phyloP scores from a whole-genome alignment of 495 filamentous ascomycete species.

The Penicillium simplicissimum region DNA sequence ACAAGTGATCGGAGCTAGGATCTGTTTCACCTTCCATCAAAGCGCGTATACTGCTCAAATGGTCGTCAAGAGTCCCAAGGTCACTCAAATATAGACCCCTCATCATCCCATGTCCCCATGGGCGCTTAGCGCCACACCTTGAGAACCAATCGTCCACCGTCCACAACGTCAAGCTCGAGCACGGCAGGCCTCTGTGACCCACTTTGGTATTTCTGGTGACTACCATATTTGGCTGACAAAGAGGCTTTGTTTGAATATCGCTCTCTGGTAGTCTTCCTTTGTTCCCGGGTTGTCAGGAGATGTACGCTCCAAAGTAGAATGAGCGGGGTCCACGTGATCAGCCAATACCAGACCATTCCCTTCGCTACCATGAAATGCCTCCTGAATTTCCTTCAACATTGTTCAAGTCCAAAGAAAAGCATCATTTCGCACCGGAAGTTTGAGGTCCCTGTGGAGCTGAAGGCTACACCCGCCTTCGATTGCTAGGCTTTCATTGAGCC shows the following conservation, averaged over 20 bases:
- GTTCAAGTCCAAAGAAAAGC: too few relatives aligned
- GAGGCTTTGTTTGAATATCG: slow-evolving; percentile 2
- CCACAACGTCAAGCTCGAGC: slow-evolving; percentile 13
- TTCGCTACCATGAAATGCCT: too few relatives aligned
- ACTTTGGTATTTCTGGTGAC: neutral
- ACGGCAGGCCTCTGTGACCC: neutral
- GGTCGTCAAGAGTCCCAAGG: slow-evolving; percentile 12
- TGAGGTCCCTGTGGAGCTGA: too few relatives aligned
- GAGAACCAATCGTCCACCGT: slow-evolving; percentile 19
- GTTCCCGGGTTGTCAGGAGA: neutral
- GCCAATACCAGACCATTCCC: too few relatives aligned
- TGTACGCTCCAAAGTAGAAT: neutral
- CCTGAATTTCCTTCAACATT: too few relatives aligned
- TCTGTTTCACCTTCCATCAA: slow-evolving; percentile 25
- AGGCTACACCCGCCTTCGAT: too few relatives aligned
- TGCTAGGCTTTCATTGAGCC: too few relatives aligned
- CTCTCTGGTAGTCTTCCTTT: neutral
- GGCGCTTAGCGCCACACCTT: slow-evolving; percentile 26
- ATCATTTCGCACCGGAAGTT: too few relatives aligned
- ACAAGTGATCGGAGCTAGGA: slow-evolving; percentile 10
- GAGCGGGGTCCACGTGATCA: neutral
- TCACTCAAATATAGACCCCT: slow-evolving; percentile 27
- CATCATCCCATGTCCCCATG: slow-evolving; percentile 8
- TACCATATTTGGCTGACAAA: neutral
- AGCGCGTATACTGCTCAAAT: slow-evolving; percentile 15